Percentiles rank a stretch among this genome's conserved stretches.
Conservation (phyloP, 495 filamentous ascomycete species). For the Astrothelium macrocarpum region DNA sequence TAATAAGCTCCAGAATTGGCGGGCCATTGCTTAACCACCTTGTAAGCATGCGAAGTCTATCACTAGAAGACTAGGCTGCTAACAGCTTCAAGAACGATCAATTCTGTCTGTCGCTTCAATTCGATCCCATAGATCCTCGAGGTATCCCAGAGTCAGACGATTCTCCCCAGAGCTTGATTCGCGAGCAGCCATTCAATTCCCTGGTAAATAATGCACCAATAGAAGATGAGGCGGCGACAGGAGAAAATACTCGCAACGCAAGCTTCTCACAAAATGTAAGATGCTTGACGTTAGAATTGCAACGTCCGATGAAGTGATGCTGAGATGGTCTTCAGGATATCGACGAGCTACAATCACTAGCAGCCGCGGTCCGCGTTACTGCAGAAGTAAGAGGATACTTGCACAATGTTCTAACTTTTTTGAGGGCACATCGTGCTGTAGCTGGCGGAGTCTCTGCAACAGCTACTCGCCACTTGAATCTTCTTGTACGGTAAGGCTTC, state of each 20-base stretch:
- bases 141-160: slow-evolving; percentile 34
- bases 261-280: slow-evolving; percentile 21
- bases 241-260: not conserved
- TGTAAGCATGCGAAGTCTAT: slow-evolving; percentile 5
- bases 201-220: slow-evolving; percentile 33
- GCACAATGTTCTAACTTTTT: slow-evolving; percentile 73
- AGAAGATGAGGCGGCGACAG: slow-evolving; percentile 38
- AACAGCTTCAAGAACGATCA: slow-evolving; percentile 54
- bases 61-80: not conserved
- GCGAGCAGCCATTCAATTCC: not conserved
- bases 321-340: slow-evolving; percentile 33
- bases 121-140: slow-evolving; percentile 46
- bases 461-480: slow-evolving; percentile 67
- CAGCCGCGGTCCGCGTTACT: slow-evolving; percentile 37
- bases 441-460: slow-evolving; percentile 63
- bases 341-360: slow-evolving; percentile 31
- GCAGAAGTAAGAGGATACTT: slow-evolving; percentile 70
- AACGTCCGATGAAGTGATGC: not conserved
- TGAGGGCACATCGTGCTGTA: slow-evolving; percentile 78
- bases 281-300: not conserved
- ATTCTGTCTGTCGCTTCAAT: slow-evolving; percentile 73
- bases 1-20: slow-evolving; percentile 39
- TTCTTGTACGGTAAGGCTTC: slow-evolving; percentile 46
- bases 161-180: slow-evolving; percentile 38
- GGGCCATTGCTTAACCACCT: slow-evolving; percentile 25